Percentiles rank a stretch among this genome's conserved stretches.
Evolutionary conservation across 768 basidiomycete genomes (phyloP).

Genomic region (Serendipita vermifera): DNA sequence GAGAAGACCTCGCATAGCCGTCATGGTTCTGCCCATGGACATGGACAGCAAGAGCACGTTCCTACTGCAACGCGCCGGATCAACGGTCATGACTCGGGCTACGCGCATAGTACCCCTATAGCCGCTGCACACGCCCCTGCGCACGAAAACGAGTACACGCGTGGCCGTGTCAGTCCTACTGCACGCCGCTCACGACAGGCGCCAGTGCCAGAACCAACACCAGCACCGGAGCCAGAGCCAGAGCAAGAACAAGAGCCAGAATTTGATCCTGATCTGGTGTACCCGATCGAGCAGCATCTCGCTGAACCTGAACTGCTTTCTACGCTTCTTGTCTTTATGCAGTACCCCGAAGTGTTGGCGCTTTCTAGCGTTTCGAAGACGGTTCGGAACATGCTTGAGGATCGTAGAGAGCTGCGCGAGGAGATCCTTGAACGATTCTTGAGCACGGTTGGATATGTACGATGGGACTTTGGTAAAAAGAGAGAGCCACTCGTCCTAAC

Average conservation of each 20-base stretch:
- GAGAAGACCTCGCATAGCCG: too few relatives aligned
- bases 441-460: constrained; percentile 53
- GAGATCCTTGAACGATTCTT: constrained; percentile 56
- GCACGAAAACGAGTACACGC: too few relatives aligned
- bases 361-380: constrained; percentile 45
- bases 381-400: constrained; percentile 37
- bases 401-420: constrained; percentile 42
- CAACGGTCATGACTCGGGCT: too few relatives aligned
- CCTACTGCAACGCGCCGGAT: too few relatives aligned
- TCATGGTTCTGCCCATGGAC: too few relatives aligned
- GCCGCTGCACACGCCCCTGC: too few relatives aligned
- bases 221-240: background rate
- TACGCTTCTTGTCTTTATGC: constrained; percentile 41
- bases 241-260: background rate
- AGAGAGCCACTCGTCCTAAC: constrained; percentile 50
- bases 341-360: constrained; percentile 56
- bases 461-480: constrained; percentile 40
- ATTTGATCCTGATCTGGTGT: background rate
- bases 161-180: too few relatives aligned
- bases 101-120: too few relatives aligned
- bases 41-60: too few relatives aligned
- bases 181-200: too few relatives aligned
- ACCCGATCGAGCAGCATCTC: constrained; percentile 44
- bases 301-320: constrained; percentile 39
- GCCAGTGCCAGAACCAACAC: background rate